These are phyloP conservation scores for Mucor indicus DNA, from an alignment of 371 early-diverging fungal genomes.

Conservation along the genomic window DNA sequence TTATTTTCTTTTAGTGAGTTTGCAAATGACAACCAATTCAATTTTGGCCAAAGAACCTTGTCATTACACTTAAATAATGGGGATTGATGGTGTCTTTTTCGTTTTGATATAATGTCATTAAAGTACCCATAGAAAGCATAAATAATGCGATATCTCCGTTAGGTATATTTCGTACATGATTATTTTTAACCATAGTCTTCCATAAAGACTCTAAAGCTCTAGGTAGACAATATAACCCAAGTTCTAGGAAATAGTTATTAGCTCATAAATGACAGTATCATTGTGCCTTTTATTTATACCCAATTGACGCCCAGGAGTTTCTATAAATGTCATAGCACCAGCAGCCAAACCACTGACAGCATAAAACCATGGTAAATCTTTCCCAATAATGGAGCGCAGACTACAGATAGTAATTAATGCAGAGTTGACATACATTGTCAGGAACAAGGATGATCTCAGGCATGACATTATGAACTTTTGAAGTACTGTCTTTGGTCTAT, in stretches of 20 bases:
- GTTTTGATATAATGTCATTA: constrained; percentile 84
- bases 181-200: constrained; percentile 53
- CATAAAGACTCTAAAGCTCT: constrained; percentile 76
- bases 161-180: constrained; percentile 39
- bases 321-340: constrained; percentile 71
- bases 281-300: constrained; percentile 25
- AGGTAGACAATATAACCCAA: constrained; percentile 81
- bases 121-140: constrained; percentile 70
- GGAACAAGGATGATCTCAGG: constrained; percentile 68
- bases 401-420: constrained; percentile 67
- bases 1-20: neutral
- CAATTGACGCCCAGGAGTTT: constrained; percentile 71
- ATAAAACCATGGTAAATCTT: constrained; percentile 55
- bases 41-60: constrained; percentile 83
- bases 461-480: constrained; percentile 54
- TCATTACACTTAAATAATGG: constrained; percentile 75
- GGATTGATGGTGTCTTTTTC: constrained; percentile 70
- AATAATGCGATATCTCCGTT: constrained; percentile 66
- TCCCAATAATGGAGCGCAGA: constrained; percentile 54
- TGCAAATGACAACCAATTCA: no score
- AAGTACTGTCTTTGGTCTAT: constrained; percentile 34
- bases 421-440: constrained; percentile 63
- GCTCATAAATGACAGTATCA: no score
- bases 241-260: no score
- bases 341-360: constrained; percentile 63